A percentile compares a stretch with the other conserved stretches of the same genome.
Conservation (phyloP, 371 early-diverging fungal species). For the Haplosporangium sp. region DNA sequence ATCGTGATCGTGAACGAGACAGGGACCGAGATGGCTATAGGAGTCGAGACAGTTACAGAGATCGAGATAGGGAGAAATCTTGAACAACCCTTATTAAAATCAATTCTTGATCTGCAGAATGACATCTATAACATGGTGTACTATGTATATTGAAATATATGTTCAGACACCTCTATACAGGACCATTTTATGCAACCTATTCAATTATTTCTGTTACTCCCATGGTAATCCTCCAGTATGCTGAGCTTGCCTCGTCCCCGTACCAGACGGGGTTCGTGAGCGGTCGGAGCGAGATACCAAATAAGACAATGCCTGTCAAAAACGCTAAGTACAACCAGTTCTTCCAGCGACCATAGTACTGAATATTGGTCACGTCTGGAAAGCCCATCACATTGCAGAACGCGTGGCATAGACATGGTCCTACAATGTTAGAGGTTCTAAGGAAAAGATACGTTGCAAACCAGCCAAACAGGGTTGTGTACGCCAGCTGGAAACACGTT, state of each 20-base stretch:
- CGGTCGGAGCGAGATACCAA: conserved; percentile 26
- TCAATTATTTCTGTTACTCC: background rate
- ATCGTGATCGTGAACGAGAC: conserved; percentile 1
- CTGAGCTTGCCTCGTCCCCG: conserved; percentile 18
- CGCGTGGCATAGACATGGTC: conserved; percentile 33
- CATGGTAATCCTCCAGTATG: conserved; percentile 19
- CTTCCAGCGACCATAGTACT: conserved; percentile 38
- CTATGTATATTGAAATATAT: too few relatives aligned
- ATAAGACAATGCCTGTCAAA: conserved; percentile 20
- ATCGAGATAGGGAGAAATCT: conserved; percentile 11
- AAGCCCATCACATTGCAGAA: conserved; percentile 51
- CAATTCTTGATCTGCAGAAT: background rate
- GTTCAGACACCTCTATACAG: background rate
- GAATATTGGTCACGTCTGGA: conserved; percentile 41
- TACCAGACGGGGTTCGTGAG: conserved; percentile 34
- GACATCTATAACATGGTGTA: too few relatives aligned
- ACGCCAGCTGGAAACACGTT: conserved; percentile 19
- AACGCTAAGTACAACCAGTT: conserved; percentile 32
- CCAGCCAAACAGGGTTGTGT: conserved; percentile 50
- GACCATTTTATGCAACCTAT: background rate
- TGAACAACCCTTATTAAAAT: background rate
- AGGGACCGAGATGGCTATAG: conserved; percentile 18
- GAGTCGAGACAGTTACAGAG: conserved; percentile 14
- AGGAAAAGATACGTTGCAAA: conserved; percentile 42
- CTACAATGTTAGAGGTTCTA: conserved; percentile 38